These are phyloP conservation scores for Amoebophrya sp. DNA, from an alignment of 169 alveolate species.

Conservation along the genomic window DNA sequence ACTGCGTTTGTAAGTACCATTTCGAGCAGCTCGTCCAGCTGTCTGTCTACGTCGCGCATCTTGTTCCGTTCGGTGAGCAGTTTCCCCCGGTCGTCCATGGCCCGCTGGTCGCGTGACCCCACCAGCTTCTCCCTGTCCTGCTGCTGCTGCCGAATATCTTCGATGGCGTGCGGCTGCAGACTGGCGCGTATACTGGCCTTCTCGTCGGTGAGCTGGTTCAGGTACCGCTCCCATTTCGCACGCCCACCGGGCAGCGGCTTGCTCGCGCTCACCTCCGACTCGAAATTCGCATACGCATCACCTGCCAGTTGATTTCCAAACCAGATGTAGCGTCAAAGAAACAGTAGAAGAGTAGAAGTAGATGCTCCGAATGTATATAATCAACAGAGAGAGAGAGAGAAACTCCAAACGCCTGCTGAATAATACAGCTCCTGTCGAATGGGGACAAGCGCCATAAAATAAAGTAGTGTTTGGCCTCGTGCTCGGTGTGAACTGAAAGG, in stretches of 20 bases:
- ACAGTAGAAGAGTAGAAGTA: too few relatives aligned
- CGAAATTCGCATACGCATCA: not conserved
- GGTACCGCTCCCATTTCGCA: not conserved
- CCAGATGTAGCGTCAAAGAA: not conserved
- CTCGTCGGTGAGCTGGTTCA: not conserved
- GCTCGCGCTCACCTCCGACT: not conserved
- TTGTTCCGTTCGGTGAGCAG: not conserved
- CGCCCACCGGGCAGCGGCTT: not conserved
- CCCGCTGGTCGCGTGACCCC: not conserved
- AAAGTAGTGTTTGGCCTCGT: not conserved
- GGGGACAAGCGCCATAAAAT: not conserved
- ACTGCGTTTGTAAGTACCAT: not conserved
- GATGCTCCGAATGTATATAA: not conserved
- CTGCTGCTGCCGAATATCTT: not conserved
- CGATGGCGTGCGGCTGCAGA: not conserved
- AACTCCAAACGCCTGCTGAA: not conserved
- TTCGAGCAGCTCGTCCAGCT: not conserved
- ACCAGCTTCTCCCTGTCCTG: not conserved
- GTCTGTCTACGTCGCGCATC: not conserved
- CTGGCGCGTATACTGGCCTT: not conserved
- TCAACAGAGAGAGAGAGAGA: not conserved
- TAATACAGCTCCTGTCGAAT: not conserved
- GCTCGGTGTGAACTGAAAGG: not conserved
- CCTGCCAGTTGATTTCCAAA: not conserved
- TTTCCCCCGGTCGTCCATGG: not conserved